phyloP scores from a whole-genome alignment of 1,284 basidiomycete species.

The Veloporphyrellus conicus region DNA sequence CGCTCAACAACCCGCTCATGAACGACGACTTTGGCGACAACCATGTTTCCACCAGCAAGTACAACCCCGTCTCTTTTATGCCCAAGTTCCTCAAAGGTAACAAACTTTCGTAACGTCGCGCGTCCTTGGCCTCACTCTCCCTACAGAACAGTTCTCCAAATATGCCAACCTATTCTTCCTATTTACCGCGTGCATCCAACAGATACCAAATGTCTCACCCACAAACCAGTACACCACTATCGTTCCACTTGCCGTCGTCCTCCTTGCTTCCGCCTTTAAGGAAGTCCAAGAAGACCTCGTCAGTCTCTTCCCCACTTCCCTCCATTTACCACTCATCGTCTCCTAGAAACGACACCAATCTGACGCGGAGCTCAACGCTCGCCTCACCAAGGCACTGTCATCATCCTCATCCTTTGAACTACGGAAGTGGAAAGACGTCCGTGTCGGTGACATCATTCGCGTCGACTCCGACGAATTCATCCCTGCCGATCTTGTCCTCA shows the following conservation, averaged over 20 bases:
- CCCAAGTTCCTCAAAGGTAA: constrained; percentile 91
- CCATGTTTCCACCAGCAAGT: constrained; percentile 93
- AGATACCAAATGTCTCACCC: constrained; percentile 96
- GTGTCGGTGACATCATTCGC: constrained; percentile 90
- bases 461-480: constrained; percentile 93
- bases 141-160: constrained; percentile 92
- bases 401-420: constrained; percentile 64
- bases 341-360: constrained; percentile 91
- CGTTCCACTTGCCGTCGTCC: constrained; percentile 82
- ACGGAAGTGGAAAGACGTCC: constrained; percentile 85
- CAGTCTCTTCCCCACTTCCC: constrained; percentile 12
- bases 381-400: constrained; percentile 74
- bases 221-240: constrained; percentile 97
- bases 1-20: constrained; percentile 65
- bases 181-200: constrained; percentile 97
- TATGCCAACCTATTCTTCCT: constrained; percentile 99
- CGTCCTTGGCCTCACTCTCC: constrained; percentile 6
- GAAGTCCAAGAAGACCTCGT: constrained; percentile 93
- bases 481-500: constrained; percentile 87
- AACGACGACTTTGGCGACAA: constrained; percentile 75
- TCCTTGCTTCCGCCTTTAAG: constrained; percentile 95
- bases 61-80: constrained; percentile 83
- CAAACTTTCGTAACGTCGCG: background rate
- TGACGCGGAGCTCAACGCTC: constrained; percentile 88
- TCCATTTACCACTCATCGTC: background rate